phyloP scores from a whole-genome alignment of 306 rosid species.

The Lagenaria siceraria region DNA sequence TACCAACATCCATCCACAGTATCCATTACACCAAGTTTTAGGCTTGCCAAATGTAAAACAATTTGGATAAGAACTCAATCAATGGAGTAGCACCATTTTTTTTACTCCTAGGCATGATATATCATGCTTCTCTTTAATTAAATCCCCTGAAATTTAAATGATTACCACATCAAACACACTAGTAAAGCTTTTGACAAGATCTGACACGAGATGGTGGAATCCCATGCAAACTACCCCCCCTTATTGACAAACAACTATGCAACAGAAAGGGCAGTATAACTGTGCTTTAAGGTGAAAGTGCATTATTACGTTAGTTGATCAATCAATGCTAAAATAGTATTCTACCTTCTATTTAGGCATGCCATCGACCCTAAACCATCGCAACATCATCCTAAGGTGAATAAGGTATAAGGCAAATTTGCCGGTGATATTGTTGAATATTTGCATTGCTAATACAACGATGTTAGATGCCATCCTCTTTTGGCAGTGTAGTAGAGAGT shows the following conservation, averaged over 20 bases:
- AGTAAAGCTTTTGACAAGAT: background rate
- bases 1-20: background rate
- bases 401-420: background rate
- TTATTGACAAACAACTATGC: background rate
- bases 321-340: background rate
- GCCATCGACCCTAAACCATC: background rate
- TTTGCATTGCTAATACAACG: background rate
- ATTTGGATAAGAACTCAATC: background rate
- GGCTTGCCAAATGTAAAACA: background rate
- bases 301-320: background rate
- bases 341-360: background rate
- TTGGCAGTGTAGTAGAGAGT: background rate
- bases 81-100: background rate
- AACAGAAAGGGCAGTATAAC: background rate
- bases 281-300: background rate
- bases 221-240: background rate
- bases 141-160: background rate
- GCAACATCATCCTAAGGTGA: too few relatives aligned
- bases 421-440: background rate
- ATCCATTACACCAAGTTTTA: background rate
- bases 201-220: background rate
- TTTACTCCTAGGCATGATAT: background rate
- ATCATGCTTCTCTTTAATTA: background rate
- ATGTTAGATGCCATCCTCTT: background rate
- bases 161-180: background rate